These are phyloP conservation scores for Penicillium hordei DNA, from an alignment of 2,329 filamentous ascomycete species.

Conservation along the genomic window DNA sequence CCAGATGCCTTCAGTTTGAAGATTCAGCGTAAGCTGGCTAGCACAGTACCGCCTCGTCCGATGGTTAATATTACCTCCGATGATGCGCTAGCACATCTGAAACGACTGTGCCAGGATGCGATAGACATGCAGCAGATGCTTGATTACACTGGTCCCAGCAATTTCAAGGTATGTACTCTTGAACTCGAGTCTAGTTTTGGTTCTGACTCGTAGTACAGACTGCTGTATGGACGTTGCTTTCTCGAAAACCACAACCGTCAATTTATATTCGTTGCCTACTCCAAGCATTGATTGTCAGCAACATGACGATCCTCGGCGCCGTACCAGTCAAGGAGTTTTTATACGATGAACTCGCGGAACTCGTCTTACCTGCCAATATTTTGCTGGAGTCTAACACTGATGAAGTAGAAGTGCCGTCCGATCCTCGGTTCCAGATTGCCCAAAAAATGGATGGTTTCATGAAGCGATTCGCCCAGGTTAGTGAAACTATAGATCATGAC, in stretches of 20 bases:
- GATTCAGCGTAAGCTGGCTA: constrained; percentile 86
- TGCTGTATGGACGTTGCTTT: constrained; percentile 72
- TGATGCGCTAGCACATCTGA: constrained; percentile 69
- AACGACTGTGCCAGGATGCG: constrained; percentile 70
- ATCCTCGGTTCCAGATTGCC: constrained; percentile 72
- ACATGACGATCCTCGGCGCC: constrained; percentile 66
- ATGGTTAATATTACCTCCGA: constrained; percentile 75
- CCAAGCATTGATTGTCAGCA: constrained; percentile 72
- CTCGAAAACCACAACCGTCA: constrained; percentile 76
- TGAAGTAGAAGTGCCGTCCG: constrained; percentile 69
- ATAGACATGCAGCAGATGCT: constrained; percentile 67
- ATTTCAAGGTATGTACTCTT: constrained; percentile 59
- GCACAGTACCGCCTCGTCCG: constrained; percentile 87
- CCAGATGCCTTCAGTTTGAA: constrained; percentile 84
- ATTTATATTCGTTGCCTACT: constrained; percentile 80
- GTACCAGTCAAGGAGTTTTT: constrained; percentile 72
- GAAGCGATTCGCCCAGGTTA: constrained; percentile 52
- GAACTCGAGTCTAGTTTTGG: constrained; percentile 1
- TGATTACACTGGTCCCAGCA: constrained; percentile 66
- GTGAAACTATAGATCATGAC: not conserved
- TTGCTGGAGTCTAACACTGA: constrained; percentile 74
- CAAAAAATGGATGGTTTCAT: constrained; percentile 70
- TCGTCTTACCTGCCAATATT: constrained; percentile 69
- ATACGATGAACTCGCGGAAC: constrained; percentile 75
- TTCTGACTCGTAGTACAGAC: constrained; percentile 49